A percentile compares a stretch with the other conserved stretches of the same genome.
Conservation (phyloP, 768 basidiomycete species). For the Hericium coralloides region DNA sequence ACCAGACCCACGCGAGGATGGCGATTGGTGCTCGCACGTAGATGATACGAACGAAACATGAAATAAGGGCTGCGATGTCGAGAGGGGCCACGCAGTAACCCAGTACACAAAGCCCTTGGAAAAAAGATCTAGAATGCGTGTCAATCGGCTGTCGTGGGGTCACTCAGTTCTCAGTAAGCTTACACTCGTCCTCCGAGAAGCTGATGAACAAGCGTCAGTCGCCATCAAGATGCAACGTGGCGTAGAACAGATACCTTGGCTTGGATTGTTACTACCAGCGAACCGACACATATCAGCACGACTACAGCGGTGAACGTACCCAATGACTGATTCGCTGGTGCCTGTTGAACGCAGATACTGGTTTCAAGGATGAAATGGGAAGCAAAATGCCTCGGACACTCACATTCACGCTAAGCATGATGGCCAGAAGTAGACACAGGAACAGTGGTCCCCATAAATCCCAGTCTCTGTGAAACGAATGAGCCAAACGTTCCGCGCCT, state of each 20-base stretch:
- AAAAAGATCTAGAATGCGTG: slow-evolving; percentile 61
- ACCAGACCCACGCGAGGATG: slow-evolving; percentile 88
- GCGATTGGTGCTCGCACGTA: slow-evolving; percentile 85
- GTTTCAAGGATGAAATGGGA: background rate
- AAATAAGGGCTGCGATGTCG: slow-evolving; percentile 80
- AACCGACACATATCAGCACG: slow-evolving; percentile 85
- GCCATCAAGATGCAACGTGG: background rate
- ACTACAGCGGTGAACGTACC: slow-evolving; percentile 93
- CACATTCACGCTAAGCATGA: slow-evolving; percentile 82
- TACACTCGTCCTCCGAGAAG: slow-evolving; percentile 79
- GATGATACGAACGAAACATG: slow-evolving; percentile 77
- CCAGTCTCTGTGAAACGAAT: slow-evolving; percentile 63
- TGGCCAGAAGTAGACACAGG: slow-evolving; percentile 68
- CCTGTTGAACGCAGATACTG: slow-evolving; percentile 35
- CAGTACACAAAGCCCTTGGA: slow-evolving; percentile 90
- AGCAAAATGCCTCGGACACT: slow-evolving; percentile 13
- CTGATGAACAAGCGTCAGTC: slow-evolving; percentile 25
- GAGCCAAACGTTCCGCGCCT: background rate
- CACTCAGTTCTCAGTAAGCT: slow-evolving; percentile 16
- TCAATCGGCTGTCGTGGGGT: background rate
- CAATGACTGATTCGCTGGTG: slow-evolving; percentile 73
- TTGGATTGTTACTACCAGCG: slow-evolving; percentile 88
- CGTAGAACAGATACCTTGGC: slow-evolving; percentile 55
- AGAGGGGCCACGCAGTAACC: slow-evolving; percentile 95
- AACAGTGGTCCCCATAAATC: slow-evolving; percentile 96